Conservation (phyloP, 805 yeast species). For the Zygosaccharomyces gambellarensis region DNA sequence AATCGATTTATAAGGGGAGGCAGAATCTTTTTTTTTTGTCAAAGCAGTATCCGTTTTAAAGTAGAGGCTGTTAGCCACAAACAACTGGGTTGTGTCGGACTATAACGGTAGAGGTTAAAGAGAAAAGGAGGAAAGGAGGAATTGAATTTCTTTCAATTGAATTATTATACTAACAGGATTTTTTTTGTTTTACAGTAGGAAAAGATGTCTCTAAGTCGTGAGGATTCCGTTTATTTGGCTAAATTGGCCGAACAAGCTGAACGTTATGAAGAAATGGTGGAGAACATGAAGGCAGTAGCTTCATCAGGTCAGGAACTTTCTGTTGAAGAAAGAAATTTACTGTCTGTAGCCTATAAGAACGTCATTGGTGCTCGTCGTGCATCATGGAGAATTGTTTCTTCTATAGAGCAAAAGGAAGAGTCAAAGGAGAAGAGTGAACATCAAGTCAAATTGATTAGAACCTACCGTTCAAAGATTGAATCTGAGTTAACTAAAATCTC, state of each 20-base stretch:
- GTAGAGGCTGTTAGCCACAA: not conserved
- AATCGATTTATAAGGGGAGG: constrained; percentile 5
- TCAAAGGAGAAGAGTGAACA: constrained; percentile 81
- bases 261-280: constrained; percentile 99
- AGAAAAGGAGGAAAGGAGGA: constrained; percentile 1
- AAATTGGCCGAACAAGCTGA: constrained; percentile 99
- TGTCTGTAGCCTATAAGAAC: constrained; percentile 96
- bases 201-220: constrained; percentile 79
- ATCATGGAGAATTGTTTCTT: constrained; percentile 97
- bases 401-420: constrained; percentile 97
- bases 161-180: constrained; percentile 2
- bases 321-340: constrained; percentile 95
- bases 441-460: constrained; percentile 86
- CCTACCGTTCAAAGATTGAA: constrained; percentile 93
- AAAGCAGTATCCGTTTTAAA: too few species aligned
- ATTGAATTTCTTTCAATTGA: not conserved
- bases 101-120: not conserved
- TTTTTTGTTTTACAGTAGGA: not conserved
- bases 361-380: constrained; percentile 99
- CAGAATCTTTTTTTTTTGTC: not conserved
- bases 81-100: not conserved
- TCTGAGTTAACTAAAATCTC: constrained; percentile 87
- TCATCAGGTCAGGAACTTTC: constrained; percentile 91
- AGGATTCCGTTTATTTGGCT: constrained; percentile 96
- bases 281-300: constrained; percentile 96